Percentiles rank a stretch among this genome's conserved stretches.
Evolutionary conservation across 768 basidiomycete genomes (phyloP).

Genomic region (Pleurotus salmoneostramineus): DNA sequence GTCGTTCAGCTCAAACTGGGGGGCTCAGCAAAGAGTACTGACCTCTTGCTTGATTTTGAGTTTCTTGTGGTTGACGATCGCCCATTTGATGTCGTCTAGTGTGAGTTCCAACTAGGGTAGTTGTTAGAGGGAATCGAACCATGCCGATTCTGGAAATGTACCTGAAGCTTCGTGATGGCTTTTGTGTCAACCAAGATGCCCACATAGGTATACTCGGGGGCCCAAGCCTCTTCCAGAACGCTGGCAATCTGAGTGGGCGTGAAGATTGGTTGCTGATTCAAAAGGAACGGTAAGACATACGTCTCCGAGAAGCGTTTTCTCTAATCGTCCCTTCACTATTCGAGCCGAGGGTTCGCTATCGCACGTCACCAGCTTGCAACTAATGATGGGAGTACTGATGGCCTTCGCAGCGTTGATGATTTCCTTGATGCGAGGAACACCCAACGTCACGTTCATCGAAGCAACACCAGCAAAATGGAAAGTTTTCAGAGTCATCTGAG

Average conservation of each 20-base stretch:
- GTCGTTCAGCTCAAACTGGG: background rate
- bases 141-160: conserved; percentile 20
- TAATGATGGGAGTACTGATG: conserved; percentile 98
- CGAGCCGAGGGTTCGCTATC: conserved; percentile 92
- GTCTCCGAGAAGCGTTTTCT: conserved; percentile 93
- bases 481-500: conserved; percentile 99
- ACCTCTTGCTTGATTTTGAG: conserved; percentile 91
- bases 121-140: background rate
- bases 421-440: conserved; percentile 99
- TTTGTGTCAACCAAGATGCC: conserved; percentile 89
- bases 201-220: conserved; percentile 87
- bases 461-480: conserved; percentile 99
- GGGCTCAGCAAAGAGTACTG: background rate
- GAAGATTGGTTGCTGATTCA: background rate
- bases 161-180: conserved; percentile 87
- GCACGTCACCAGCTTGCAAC: conserved; percentile 84
- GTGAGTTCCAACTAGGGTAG: conserved; percentile 78
- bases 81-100: conserved; percentile 90
- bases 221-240: conserved; percentile 95
- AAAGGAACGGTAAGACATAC: conserved; percentile 37
- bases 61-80: conserved; percentile 81
- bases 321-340: conserved; percentile 94
- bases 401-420: conserved; percentile 99
- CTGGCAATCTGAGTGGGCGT: conserved; percentile 66
- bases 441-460: conserved; percentile 98